Evolutionary conservation across 163 green algal species (phyloP).

Genomic region (Scenedesmus sp.): DNA sequence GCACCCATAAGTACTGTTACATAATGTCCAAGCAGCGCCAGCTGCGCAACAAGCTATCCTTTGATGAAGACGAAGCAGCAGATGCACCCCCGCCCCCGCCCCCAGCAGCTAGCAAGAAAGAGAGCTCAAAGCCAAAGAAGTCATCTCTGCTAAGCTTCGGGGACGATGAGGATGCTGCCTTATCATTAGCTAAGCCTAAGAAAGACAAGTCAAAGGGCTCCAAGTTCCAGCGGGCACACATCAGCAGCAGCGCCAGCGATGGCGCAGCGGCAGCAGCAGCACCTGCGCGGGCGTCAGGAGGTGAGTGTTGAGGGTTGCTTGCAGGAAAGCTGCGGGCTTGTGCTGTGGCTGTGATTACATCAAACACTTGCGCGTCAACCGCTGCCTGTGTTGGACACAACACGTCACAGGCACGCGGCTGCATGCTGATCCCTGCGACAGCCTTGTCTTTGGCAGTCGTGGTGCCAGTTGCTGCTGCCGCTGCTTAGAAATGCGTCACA

Average conservation of each 20-base stretch:
- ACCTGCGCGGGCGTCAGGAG: neutral
- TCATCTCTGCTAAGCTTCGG: conserved; percentile 74
- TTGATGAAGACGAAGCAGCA: conserved; percentile 41
- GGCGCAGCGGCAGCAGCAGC: conserved; percentile 10
- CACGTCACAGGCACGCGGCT: no score
- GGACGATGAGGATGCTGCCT: conserved; percentile 62
- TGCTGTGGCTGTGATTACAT: no score
- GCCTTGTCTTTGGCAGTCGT: neutral
- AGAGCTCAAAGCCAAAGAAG: conserved; percentile 51
- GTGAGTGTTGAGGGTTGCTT: neutral
- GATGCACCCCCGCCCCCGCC: conserved; percentile 31
- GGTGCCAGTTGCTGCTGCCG: neutral
- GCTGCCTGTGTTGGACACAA: no score
- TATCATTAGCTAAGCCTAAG: conserved; percentile 3
- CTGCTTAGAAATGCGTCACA: neutral
- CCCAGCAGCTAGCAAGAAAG: conserved; percentile 46
- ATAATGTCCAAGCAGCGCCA: conserved; percentile 53
- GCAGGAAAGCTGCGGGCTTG: no score
- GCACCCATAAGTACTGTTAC: no score
- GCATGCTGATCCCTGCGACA: no score
- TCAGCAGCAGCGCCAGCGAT: conserved; percentile 18
- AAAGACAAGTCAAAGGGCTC: conserved; percentile 43
- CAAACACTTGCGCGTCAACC: no score
- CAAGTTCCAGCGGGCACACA: conserved; percentile 24
- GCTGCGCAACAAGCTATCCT: conserved; percentile 48